Evolutionary conservation across 2,329 filamentous ascomycete species (phyloP).

Genomic region (Claviceps sp.): DNA sequence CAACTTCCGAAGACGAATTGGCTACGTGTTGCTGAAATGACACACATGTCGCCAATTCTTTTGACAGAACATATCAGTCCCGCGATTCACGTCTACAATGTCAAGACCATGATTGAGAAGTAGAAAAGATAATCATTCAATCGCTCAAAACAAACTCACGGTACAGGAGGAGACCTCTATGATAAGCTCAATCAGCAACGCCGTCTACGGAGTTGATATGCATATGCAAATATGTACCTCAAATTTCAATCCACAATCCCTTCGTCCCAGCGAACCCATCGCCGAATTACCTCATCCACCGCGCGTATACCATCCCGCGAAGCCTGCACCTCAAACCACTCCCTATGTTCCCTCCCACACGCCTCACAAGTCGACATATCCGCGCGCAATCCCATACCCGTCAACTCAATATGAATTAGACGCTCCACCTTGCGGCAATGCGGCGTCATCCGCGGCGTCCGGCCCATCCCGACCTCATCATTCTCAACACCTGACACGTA

Average conservation of each 20-base stretch:
- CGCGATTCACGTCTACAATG: too few relatives aligned
- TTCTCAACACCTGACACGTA: conserved; percentile 42
- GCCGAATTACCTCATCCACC: conserved; percentile 55
- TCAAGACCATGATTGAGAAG: too few relatives aligned
- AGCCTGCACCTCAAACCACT: conserved; percentile 90
- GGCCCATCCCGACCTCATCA: conserved; percentile 13
- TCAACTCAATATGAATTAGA: conserved; percentile 81
- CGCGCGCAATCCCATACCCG: conserved; percentile 40
- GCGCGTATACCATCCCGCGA: conserved; percentile 54
- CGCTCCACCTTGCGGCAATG: conserved; percentile 81
- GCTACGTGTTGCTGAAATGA: too few relatives aligned
- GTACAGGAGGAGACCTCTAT: not conserved
- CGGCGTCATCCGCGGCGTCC: conserved; percentile 54
- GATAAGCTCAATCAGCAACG: not conserved
- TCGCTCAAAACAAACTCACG: not conserved
- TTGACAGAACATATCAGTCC: too few relatives aligned
- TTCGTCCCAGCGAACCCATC: conserved; percentile 82
- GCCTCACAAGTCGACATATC: conserved; percentile 50
- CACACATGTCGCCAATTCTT: too few relatives aligned
- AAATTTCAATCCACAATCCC: conserved; percentile 7
- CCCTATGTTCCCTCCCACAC: conserved; percentile 75
- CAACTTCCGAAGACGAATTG: too few relatives aligned
- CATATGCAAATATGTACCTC: not conserved
- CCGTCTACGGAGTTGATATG: not conserved
- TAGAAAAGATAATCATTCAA: too few relatives aligned